phyloP scores from a whole-genome alignment of 768 basidiomycete species.

The Boletus rufocinnamomeus region DNA sequence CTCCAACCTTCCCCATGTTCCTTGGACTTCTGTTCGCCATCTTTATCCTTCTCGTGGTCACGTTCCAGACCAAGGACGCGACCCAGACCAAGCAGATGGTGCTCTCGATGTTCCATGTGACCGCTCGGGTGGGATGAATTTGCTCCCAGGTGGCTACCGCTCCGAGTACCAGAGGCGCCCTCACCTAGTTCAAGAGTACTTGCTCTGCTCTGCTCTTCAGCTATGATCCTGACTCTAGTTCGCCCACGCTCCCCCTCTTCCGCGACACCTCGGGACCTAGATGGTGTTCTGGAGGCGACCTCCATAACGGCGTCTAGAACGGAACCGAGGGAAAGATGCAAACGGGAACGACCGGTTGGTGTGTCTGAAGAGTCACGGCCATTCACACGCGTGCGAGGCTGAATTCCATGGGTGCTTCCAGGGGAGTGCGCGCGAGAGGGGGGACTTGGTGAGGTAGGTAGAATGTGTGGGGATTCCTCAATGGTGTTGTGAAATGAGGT shows the following conservation, averaged over 20 bases:
- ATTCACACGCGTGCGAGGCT: background rate
- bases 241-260: conserved; percentile 35
- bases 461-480: conserved; percentile 22
- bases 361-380: conserved; percentile 2
- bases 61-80: conserved; percentile 29
- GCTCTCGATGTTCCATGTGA: conserved; percentile 15
- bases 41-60: conserved; percentile 17
- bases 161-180: background rate
- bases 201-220: conserved; percentile 1
- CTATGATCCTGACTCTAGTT: conserved; percentile 16
- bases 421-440: conserved; percentile 5
- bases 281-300: conserved; percentile 17
- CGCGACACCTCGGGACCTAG: conserved; percentile 32
- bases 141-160: background rate
- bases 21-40: conserved; percentile 35
- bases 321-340: conserved; percentile 19
- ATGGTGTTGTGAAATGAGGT: conserved; percentile 36
- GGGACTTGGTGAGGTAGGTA: background rate
- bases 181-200: background rate
- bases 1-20: conserved; percentile 65
- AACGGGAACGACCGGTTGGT: conserved; percentile 15
- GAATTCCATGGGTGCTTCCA: background rate
- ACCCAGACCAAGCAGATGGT: conserved; percentile 37
- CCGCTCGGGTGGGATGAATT: background rate
- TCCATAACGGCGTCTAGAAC: conserved; percentile 25